These are phyloP conservation scores for Acrocalymma vagum DNA, from an alignment of 2,329 filamentous ascomycete species.

Conservation along the genomic window DNA sequence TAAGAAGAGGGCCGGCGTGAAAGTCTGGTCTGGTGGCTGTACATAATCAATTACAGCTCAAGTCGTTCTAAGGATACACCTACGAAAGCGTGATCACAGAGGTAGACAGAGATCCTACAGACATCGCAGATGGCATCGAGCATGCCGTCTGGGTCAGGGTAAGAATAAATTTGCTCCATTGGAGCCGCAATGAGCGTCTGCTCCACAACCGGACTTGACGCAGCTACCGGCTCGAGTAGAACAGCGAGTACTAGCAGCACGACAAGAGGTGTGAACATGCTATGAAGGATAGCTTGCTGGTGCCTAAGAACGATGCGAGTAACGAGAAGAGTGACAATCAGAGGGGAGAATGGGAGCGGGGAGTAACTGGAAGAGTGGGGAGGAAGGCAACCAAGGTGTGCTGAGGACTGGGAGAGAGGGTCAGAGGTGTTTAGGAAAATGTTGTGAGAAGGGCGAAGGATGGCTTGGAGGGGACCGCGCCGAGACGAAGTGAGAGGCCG, in stretches of 20 bases:
- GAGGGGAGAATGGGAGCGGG: conserved; percentile 7
- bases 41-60: too few relatives aligned
- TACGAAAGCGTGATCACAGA: conserved; percentile 1
- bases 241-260: conserved; percentile 36
- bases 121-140: conserved; percentile 32
- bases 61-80: too few relatives aligned
- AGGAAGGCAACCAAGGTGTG: conserved; percentile 2
- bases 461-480: conserved; percentile 18
- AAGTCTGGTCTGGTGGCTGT: conserved; percentile 5
- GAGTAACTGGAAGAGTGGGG: conserved; percentile 3
- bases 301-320: conserved; percentile 29
- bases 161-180: conserved; percentile 32
- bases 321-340: conserved; percentile 22
- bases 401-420: conserved; percentile 6
- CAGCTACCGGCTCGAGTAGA: conserved; percentile 34
- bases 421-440: conserved; percentile 15
- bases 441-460: conserved; percentile 22
- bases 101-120: conserved; percentile 22
- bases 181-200: conserved; percentile 22
- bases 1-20: conserved; percentile 19
- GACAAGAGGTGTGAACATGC: conserved; percentile 40
- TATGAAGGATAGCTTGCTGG: conserved; percentile 20
- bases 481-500: conserved; percentile 28
- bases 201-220: conserved; percentile 35
- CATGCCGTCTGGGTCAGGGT: conserved; percentile 34